These are phyloP conservation scores for Phytomonas sp. DNA, from an alignment of 208 protist genomes.

Conservation along the genomic window DNA sequence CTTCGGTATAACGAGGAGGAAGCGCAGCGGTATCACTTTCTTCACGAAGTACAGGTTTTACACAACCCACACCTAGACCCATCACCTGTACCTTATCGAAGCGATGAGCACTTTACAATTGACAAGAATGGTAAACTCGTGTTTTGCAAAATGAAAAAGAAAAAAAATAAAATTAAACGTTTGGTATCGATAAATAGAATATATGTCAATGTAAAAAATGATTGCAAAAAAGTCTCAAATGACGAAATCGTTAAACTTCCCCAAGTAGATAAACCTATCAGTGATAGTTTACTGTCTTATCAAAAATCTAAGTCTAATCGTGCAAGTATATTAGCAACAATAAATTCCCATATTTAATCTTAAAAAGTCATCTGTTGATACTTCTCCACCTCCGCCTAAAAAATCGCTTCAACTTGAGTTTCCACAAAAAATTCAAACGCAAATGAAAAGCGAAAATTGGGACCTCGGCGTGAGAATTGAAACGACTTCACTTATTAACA, in stretches of 20 bases:
- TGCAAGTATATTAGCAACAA: not conserved
- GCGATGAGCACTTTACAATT: conserved; percentile 37
- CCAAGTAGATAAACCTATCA: not conserved
- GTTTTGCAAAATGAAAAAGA: conserved; percentile 14
- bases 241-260: not conserved
- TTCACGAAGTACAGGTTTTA: conserved; percentile 13
- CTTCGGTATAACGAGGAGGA: conserved; percentile 25
- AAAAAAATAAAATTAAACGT: not conserved
- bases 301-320: not conserved
- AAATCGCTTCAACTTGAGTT: not conserved
- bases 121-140: conserved; percentile 44
- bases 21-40: conserved; percentile 21
- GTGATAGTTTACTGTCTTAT: not conserved
- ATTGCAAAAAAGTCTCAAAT: not conserved
- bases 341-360: not conserved
- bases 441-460: not conserved
- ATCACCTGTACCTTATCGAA: conserved; percentile 2
- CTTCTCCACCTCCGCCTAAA: not conserved
- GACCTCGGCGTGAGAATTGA: not conserved
- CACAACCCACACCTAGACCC: not conserved
- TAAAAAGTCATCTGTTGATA: not conserved
- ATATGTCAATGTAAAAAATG: not conserved
- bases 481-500: not conserved
- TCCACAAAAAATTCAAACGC: not conserved
- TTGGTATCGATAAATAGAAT: not conserved